Base-by-base conservation (phyloP, 2,329 filamentous ascomycete genomes). In the Penicillium sp. region DNA sequence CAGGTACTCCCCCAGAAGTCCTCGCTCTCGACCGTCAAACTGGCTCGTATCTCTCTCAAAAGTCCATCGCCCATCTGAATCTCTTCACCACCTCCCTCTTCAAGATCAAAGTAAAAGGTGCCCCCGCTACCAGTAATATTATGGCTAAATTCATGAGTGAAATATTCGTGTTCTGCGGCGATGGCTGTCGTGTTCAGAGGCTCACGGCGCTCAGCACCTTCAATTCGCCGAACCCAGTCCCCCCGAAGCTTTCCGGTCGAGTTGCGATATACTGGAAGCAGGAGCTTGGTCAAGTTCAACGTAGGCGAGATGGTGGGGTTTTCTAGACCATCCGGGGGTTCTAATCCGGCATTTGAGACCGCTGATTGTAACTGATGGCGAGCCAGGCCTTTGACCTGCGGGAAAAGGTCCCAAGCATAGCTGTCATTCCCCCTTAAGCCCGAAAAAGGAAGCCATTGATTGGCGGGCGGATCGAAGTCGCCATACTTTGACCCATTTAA, bases 51-150 rank as follows among this genome's bases (percentile, higher is more conserved):
- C 66, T 89, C 85, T 47, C 89, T 86, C 32, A 87, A 82, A 26
- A 82, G 75, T n/a, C 82, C 78, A 11, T 79, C 58, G 11, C 65
- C 79, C n/a, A 77, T 70, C 34, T 59, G 57, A 26, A 74, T 54
- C 45, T 67, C 64, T 51, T 71, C 65, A n/a, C 69, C 70, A 37
- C 78, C 75, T 43, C 78, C 71, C 66, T 87, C 84, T 24, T 84
- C 83, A 44, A 95, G 77, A 53, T 87, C 83, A 55, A 96, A 69
- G 58, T 87, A 81, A 58, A 96, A 82, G 58, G 82, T 85, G 14
- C 90, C 90, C 47, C 84, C 80, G 2, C 73, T 69, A 1, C 90
- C 89, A 0, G 92, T 96, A 56, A 96, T 80, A 72, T 97, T 97
- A 60, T 90, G 84, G 26, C 84, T 84, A 82, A 90, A 96, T 14